Evolutionary conservation across 2,329 filamentous ascomycete genomes (phyloP).

Genomic region (Aspergillus latus): DNA sequence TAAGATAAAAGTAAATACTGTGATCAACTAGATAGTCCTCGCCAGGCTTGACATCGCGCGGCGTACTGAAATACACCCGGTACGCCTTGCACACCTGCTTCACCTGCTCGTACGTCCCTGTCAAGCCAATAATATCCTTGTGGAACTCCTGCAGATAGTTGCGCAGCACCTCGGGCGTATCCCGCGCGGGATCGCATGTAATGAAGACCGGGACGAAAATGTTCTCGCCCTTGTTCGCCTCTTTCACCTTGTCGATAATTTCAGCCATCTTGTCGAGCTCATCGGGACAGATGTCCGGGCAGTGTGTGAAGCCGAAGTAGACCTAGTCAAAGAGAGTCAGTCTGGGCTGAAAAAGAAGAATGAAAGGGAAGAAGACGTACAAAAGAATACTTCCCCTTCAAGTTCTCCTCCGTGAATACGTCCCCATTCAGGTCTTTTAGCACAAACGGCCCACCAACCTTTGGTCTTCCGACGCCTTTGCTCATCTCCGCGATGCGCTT

Average conservation of each 20-base stretch:
- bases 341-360: neutral
- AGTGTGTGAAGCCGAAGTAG: constrained; percentile 98
- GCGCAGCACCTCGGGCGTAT: constrained; percentile 80
- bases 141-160: constrained; percentile 91
- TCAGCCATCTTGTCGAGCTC: constrained; percentile 99
- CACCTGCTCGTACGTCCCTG: constrained; percentile 89
- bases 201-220: constrained; percentile 80
- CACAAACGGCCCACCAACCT: constrained; percentile 85
- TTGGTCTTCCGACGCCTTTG: constrained; percentile 88
- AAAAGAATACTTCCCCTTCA: constrained; percentile 77
- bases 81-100: constrained; percentile 95
- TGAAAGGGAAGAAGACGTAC: constrained; percentile 31
- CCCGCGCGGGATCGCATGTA: constrained; percentile 89
- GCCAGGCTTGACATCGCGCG: constrained; percentile 79
- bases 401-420: constrained; percentile 72
- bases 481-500: constrained; percentile 86
- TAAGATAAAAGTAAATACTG: constrained; percentile 99
- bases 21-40: constrained; percentile 98
- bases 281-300: constrained; percentile 97
- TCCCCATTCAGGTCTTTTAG: constrained; percentile 79
- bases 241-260: constrained; percentile 73
- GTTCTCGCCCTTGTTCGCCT: constrained; percentile 37
- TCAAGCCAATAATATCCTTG: constrained; percentile 78
- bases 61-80: constrained; percentile 95
- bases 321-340: constrained; percentile 55